phyloP scores from a whole-genome alignment of 345 rosid genomes.

The Salix brachista region DNA sequence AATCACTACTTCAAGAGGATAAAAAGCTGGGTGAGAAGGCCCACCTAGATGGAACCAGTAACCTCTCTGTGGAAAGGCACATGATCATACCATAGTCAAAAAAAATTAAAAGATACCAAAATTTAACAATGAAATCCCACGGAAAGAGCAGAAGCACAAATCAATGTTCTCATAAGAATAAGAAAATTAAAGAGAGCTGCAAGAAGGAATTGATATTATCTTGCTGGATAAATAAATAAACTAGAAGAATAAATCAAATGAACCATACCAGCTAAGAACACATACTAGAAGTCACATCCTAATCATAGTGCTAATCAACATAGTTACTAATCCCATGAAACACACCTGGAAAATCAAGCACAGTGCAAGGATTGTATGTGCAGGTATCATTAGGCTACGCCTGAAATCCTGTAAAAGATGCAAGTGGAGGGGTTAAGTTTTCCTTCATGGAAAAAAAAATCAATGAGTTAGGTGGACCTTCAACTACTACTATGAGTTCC shows the following conservation, averaged over 20 bases:
- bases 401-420: conserved; percentile 64
- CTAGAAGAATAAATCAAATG: not conserved
- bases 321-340: conserved; percentile 7
- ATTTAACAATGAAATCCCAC: too few species aligned
- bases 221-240: not conserved
- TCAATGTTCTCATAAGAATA: not conserved
- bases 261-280: not conserved
- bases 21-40: not conserved
- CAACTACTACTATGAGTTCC: not conserved
- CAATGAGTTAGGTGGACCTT: not conserved
- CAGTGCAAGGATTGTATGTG: conserved; percentile 60
- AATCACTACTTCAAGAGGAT: too few species aligned
- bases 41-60: not conserved
- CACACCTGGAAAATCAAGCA: conserved; percentile 80
- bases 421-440: conserved; percentile 6
- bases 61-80: not conserved
- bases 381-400: conserved; percentile 69
- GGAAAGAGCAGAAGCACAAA: too few species aligned
- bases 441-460: not conserved
- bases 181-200: not conserved
- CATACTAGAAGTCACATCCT: not conserved
- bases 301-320: not conserved
- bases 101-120: too few species aligned
- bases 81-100: too few species aligned
- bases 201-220: not conserved